Evolutionary conservation across 257 asterid species (phyloP), one percentile per base, ranked within the genome.

Genomic region (Capsicum rhomboideum): DNA sequence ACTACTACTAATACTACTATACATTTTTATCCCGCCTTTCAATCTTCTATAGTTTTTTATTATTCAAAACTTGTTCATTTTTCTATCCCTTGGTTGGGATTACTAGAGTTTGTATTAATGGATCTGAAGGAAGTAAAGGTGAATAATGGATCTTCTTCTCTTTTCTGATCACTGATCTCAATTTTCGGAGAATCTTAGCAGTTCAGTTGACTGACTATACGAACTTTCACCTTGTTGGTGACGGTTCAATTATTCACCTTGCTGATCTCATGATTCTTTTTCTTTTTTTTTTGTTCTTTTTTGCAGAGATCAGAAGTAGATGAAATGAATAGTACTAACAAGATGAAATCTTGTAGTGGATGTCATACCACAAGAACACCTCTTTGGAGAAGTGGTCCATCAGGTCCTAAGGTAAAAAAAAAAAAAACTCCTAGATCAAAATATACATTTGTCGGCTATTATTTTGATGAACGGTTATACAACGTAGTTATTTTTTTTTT

Each of bases 371-470:
- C 99, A 29, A 90, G 86, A 85, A 96, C 99, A 10, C 98, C 99
- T 20, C 94, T 96, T 1, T 96, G 99, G 99, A 85, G 99, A 85
- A 97, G 98, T 87, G 99, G 99, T 49, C 98, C 99, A 42, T 88
- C 89, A 81, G 99, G 99, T 46, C 99, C 98, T 6, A 93, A 96
- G 98, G 99, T 94, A 84, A 54, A 54, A 46, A 9, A 18, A 54
- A 54, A 55, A 55, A 6, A 17, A 17, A 4, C 0, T 29, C 49
- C 17, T 67, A 67, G 49, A 66, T 31, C 23, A 31, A 14, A 13
- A 23, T 21, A 61, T 26, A 63, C 13, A 63, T 12, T 46, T 46
- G 8, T 54, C 69, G 6, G 1, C 66, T 84, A 46, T 16, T 31
- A 6, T 26, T 4, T 49, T 34, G 26, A 20, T 23, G 7, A 6